Conservation (phyloP, 2,329 filamentous ascomycete species). For the Xylariaceae sp. region DNA sequence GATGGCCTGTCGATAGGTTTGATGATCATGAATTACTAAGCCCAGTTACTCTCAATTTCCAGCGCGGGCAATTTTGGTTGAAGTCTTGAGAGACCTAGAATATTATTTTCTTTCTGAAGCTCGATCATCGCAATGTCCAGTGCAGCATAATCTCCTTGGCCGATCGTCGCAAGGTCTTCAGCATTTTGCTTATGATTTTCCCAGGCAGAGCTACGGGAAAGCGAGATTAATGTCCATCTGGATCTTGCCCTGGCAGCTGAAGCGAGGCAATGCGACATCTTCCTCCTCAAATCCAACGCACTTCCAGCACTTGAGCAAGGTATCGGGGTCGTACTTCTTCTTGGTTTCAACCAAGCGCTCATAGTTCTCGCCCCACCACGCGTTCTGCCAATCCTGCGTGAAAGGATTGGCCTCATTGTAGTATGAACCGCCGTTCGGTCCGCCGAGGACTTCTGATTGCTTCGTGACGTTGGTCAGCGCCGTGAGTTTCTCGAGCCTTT, state of each 20-base stretch:
- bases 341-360: conserved; percentile 40
- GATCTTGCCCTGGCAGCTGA: background rate
- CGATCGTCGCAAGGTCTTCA: no score
- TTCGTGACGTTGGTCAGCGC: conserved; percentile 12
- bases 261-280: background rate
- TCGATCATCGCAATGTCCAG: no score
- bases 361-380: conserved; percentile 45
- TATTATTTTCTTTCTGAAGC: no score
- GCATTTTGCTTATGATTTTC: no score
- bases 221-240: background rate
- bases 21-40: no score
- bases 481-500: conserved; percentile 10
- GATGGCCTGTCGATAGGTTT: no score
- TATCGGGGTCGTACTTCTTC: conserved; percentile 38
- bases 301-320: conserved; percentile 31
- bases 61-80: no score
- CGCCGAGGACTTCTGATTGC: conserved; percentile 12
- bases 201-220: no score
- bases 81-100: no score
- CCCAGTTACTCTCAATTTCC: no score
- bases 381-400: conserved; percentile 14
- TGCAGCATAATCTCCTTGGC: no score
- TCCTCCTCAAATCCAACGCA: background rate
- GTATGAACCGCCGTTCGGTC: conserved; percentile 8
- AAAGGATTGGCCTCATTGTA: conserved; percentile 19